These are phyloP conservation scores for Ploettnerulaceae sp. DNA, from an alignment of 2,329 filamentous ascomycete species.

Conservation along the genomic window DNA sequence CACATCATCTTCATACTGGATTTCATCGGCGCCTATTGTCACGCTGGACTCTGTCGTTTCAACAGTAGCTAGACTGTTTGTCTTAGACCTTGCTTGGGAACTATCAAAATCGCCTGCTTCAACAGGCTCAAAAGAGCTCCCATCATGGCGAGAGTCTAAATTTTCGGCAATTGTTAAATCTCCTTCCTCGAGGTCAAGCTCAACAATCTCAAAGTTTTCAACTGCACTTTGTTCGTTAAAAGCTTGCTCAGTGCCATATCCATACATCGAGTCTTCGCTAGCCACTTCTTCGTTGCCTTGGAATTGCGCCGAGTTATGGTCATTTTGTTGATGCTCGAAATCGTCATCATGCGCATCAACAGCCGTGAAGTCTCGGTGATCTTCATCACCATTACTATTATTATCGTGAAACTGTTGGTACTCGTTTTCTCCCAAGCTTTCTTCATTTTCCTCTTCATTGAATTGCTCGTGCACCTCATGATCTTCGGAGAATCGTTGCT, in stretches of 20 bases:
- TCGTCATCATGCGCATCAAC: background rate
- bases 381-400: background rate
- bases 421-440: background rate
- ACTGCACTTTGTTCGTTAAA: background rate
- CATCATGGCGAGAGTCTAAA: background rate
- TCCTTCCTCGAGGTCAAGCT: background rate
- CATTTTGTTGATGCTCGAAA: background rate
- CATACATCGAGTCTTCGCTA: background rate
- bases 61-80: constrained; percentile 14
- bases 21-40: constrained; percentile 36
- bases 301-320: background rate
- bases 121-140: background rate
- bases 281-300: background rate
- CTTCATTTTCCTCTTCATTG: too few species aligned
- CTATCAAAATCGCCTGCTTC: background rate
- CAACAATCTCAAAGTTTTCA: constrained; percentile 3
- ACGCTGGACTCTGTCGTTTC: constrained; percentile 32
- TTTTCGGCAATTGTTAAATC: background rate
- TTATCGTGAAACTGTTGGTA: background rate
- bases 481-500: background rate
- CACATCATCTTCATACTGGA: constrained; percentile 32
- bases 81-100: background rate
- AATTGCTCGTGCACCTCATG: too few species aligned
- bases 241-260: background rate
- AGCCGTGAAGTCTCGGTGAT: constrained; percentile 1